A percentile compares a stretch with the other conserved stretches of the same genome.
These are phyloP conservation scores for Ocimum tenuiflorum DNA, from an alignment of 257 asterid species.

Conservation along the genomic window DNA sequence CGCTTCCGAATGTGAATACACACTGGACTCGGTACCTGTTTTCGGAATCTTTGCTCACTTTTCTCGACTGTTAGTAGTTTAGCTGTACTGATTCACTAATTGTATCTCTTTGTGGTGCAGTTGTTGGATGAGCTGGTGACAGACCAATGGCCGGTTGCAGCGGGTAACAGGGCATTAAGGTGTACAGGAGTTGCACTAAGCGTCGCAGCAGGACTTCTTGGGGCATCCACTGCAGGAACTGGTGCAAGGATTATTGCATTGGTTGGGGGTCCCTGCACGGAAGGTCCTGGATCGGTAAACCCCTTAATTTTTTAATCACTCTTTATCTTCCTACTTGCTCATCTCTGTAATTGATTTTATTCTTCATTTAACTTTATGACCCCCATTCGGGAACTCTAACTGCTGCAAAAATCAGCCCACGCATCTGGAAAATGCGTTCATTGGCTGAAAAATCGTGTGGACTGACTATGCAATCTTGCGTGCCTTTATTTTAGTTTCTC, in stretches of 20 bases:
- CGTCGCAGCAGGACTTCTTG: conserved; percentile 84
- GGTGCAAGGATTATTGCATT: conserved; percentile 81
- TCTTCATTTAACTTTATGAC: neutral
- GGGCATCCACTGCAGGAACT: conserved; percentile 76
- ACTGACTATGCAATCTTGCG: no score
- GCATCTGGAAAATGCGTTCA: no score
- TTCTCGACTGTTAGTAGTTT: neutral
- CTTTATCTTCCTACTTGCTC: neutral
- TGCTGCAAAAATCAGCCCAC: neutral
- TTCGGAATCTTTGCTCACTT: neutral
- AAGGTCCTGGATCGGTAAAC: conserved; percentile 97
- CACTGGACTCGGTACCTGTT: conserved; percentile 51
- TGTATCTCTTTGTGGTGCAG: conserved; percentile 34
- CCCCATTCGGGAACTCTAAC: neutral
- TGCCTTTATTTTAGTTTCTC: no score
- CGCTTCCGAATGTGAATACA: conserved; percentile 87
- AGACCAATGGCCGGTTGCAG: conserved; percentile 79
- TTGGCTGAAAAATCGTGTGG: no score
- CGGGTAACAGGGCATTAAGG: conserved; percentile 71
- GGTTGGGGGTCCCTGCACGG: conserved; percentile 98
- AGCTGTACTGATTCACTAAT: neutral
- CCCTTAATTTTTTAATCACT: conserved; percentile 20
- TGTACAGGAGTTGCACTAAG: conserved; percentile 94
- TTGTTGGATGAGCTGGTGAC: conserved; percentile 85
- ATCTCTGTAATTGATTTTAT: neutral